These are phyloP conservation scores for Phytophthora pistaciae DNA, from an alignment of 352 stramenopile species.

Conservation along the genomic window DNA sequence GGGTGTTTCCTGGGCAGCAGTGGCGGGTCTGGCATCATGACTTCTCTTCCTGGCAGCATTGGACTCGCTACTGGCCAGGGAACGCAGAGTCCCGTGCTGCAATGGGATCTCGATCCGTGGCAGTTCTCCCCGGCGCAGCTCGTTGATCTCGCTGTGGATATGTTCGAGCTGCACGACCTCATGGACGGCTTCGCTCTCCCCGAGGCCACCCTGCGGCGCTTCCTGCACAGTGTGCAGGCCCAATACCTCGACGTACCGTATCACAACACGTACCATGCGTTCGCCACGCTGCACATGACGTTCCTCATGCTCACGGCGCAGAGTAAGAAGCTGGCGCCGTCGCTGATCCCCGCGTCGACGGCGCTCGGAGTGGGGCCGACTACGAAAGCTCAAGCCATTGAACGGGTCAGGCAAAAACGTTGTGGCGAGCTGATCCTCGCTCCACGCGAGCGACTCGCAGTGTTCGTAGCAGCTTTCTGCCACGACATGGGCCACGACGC, in stretches of 20 bases:
- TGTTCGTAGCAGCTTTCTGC: constrained; percentile 85
- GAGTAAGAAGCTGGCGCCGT: constrained; percentile 41
- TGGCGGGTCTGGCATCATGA: constrained; percentile 22
- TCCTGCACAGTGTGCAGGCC: constrained; percentile 70
- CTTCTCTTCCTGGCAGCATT: constrained; percentile 21
- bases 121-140: constrained; percentile 69
- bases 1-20: constrained; percentile 44
- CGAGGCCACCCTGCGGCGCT: constrained; percentile 66
- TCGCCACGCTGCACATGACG: constrained; percentile 83
- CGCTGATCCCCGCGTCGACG: constrained; percentile 27
- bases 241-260: constrained; percentile 88
- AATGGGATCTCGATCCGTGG: constrained; percentile 76
- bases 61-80: constrained; percentile 14
- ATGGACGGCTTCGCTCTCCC: constrained; percentile 66
- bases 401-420: constrained; percentile 33
- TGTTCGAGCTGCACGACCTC: constrained; percentile 78
- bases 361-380: constrained; percentile 22
- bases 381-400: constrained; percentile 30
- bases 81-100: constrained; percentile 25
- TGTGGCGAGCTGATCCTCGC: constrained; percentile 53
- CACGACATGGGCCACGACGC: constrained; percentile 92
- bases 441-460: constrained; percentile 66
- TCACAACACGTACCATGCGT: constrained; percentile 89
- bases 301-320: constrained; percentile 79
- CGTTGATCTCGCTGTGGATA: constrained; percentile 71